phyloP scores from a whole-genome alignment of 495 filamentous ascomycete genomes.

The Penicillium arizonense region DNA sequence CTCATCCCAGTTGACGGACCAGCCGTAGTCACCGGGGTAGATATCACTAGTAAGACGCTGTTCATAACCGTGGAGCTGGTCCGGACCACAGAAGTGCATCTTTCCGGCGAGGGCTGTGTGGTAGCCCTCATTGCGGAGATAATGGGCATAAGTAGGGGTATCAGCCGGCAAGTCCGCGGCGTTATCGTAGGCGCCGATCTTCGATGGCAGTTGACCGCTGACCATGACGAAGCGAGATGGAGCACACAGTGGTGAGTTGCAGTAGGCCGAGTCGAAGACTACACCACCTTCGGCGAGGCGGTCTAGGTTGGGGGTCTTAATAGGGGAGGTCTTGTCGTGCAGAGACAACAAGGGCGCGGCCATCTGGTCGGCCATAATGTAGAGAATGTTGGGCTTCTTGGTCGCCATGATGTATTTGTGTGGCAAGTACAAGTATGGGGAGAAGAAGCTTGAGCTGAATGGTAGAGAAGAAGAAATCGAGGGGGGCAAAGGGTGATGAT shows the following conservation, averaged over 20 bases:
- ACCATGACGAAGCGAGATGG: constrained; percentile 88
- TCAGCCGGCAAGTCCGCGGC: constrained; percentile 72
- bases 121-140: constrained; percentile 79
- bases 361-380: constrained; percentile 93
- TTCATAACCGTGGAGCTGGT: constrained; percentile 90
- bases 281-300: constrained; percentile 72
- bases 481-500: constrained; percentile 7
- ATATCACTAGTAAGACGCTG: constrained; percentile 86
- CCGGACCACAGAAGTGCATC: constrained; percentile 90
- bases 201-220: constrained; percentile 80
- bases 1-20: constrained; percentile 87
- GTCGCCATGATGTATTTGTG: constrained; percentile 45
- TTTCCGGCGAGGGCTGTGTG: constrained; percentile 88
- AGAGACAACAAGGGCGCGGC: constrained; percentile 81
- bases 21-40: constrained; percentile 87
- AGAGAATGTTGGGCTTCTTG: constrained; percentile 70
- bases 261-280: constrained; percentile 86
- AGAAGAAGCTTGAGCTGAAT: background rate
- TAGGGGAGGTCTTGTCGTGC: constrained; percentile 74
- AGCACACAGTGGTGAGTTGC: constrained; percentile 83
- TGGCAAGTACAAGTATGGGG: background rate
- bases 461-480: background rate
- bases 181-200: constrained; percentile 86
- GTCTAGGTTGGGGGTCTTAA: constrained; percentile 85
- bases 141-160: constrained; percentile 83